Evolutionary conservation across 2,329 filamentous ascomycete species (phyloP).

Genomic region (Phaeophleospora eucalypticola): DNA sequence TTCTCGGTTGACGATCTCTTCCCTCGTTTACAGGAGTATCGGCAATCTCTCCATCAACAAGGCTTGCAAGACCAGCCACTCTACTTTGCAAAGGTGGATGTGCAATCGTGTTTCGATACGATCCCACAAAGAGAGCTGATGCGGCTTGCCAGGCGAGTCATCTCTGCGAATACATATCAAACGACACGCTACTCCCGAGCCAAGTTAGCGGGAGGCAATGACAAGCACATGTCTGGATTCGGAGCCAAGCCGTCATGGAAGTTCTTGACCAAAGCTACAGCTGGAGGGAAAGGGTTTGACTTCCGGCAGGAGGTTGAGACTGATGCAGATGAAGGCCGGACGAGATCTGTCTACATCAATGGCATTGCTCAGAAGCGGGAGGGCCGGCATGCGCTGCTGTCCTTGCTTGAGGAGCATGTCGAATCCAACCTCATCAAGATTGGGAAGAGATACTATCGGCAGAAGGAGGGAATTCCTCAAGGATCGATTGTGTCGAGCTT

Average conservation of each 20-base stretch:
- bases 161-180: slow-evolving; percentile 61
- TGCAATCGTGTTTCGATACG: slow-evolving; percentile 88
- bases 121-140: slow-evolving; percentile 79
- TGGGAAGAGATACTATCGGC: slow-evolving; percentile 81
- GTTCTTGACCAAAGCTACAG: slow-evolving; percentile 40
- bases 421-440: slow-evolving; percentile 80
- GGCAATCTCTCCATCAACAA: slow-evolving; percentile 42
- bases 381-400: slow-evolving; percentile 57
- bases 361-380: slow-evolving; percentile 57
- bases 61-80: slow-evolving; percentile 44
- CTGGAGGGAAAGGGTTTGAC: slow-evolving; percentile 24
- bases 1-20: slow-evolving; percentile 82
- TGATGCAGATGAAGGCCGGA: slow-evolving; percentile 37
- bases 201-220: slow-evolving; percentile 43
- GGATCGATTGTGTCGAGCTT: slow-evolving; percentile 83
- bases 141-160: slow-evolving; percentile 55
- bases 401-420: slow-evolving; percentile 76
- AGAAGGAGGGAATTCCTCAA: slow-evolving; percentile 86
- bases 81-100: slow-evolving; percentile 91
- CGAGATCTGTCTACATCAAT: slow-evolving; percentile 74
- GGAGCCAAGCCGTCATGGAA: slow-evolving; percentile 35
- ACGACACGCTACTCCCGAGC: slow-evolving; percentile 73
- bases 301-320: slow-evolving; percentile 29
- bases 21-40: slow-evolving; percentile 66
- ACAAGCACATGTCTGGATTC: slow-evolving; percentile 31